Evolutionary conservation across 2,329 filamentous ascomycete species (phyloP), one percentile per base, ranked within the genome.

Genomic region (Bertia moriformis): DNA sequence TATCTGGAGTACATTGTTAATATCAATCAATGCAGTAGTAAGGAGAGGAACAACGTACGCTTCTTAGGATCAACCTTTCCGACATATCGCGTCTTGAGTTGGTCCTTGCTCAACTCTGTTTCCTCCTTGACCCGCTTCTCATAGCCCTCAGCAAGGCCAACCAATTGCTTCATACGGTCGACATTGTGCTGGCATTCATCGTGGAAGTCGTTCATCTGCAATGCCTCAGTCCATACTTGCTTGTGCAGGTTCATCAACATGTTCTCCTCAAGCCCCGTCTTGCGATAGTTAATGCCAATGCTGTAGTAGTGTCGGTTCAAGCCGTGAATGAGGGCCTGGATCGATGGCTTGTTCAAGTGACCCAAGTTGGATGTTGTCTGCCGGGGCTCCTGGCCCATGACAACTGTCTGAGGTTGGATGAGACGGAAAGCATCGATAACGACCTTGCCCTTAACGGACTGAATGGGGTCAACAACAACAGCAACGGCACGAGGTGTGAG

Each of bases 241-340:
- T 98, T 98, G 73, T 98, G 91, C 48, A 98, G 67, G 58, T 98
- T 98, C 93, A 98, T 98, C 52, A 98, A 63, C 91, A 98, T 98
- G 62, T 94, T 96, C 69, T 98, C 93, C 60, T 98, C 91, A 38
- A 98, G 69, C 1, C 86, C 89, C 0, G 89, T 94, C 69, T 98
- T 98, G 56, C 89, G 74, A 64, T 98, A 98, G 64, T 95, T 88
- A 66, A 98, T 96, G 43, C 77, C 89, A 56, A 98, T 98, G 51
- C 86, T 94, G 71, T 98, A 98, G 71, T 98, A 98, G 67, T 98
- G 91, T 53, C 91, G 74, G 68, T 98, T 98, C 35, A 98, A 73
- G 42, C 91, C 91, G 61, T 98, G 91, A 47, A 98, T 98, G 42
- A 98, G 79, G 24, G 93, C 89, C 66, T 98, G 93, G 48, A 98